Evolutionary conservation across 1,284 basidiomycete genomes (phyloP).

Genomic region (Boletus smithii): DNA sequence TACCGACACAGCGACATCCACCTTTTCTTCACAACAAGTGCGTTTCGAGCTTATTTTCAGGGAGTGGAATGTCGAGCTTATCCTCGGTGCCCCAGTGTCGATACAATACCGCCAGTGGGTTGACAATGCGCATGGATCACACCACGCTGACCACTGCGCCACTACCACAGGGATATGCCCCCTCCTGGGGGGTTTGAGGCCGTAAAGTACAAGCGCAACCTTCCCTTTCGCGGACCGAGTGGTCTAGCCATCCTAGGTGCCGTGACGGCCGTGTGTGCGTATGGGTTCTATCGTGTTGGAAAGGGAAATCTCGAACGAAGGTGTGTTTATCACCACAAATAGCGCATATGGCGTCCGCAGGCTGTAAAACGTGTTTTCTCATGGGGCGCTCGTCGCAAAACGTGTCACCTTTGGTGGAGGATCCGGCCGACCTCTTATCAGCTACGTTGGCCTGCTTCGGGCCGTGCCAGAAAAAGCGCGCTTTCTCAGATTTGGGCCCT

Average conservation of each 20-base stretch:
- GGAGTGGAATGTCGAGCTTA: background rate
- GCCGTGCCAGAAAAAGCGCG: slow-evolving; percentile 39
- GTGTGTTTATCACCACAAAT: slow-evolving; percentile 51
- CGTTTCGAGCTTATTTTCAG: background rate
- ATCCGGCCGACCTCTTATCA: slow-evolving; percentile 67
- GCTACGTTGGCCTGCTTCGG: slow-evolving; percentile 32
- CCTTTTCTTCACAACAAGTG: slow-evolving; percentile 16
- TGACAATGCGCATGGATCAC: background rate
- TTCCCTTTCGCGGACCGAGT: slow-evolving; percentile 89
- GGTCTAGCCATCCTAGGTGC: slow-evolving; percentile 84
- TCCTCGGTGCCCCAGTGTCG: slow-evolving; percentile 47
- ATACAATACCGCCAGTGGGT: slow-evolving; percentile 64
- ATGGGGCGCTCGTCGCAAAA: slow-evolving; percentile 33
- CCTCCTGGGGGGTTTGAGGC: slow-evolving; percentile 90
- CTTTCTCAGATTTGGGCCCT: slow-evolving; percentile 39
- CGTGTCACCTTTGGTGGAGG: slow-evolving; percentile 37
- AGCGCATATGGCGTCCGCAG: slow-evolving; percentile 48
- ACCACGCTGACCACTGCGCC: slow-evolving; percentile 15
- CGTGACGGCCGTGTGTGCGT: slow-evolving; percentile 81
- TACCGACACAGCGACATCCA: too few relatives aligned
- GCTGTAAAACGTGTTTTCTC: slow-evolving; percentile 57
- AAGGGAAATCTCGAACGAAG: slow-evolving; percentile 89
- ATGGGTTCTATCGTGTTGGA: slow-evolving; percentile 91
- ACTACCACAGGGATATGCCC: slow-evolving; percentile 82
- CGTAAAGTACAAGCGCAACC: slow-evolving; percentile 94